Evolutionary conservation across 306 rosid genomes (phyloP), one percentile per base, ranked within the genome.

Genomic region (Leucaena leucocephala): DNA sequence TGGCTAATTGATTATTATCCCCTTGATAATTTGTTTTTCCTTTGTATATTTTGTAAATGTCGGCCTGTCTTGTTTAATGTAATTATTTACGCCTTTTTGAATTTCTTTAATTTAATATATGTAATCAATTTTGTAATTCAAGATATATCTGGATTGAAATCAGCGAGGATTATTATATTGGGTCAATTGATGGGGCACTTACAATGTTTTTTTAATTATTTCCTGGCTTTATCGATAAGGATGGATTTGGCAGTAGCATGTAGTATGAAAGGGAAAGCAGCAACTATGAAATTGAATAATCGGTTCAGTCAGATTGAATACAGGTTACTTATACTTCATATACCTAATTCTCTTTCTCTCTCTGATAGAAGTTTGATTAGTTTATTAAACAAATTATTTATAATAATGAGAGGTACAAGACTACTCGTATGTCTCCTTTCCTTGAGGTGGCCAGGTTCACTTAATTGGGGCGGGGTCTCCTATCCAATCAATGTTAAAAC

Each of bases 381-480:
- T 66, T 0, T 66, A 34, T 5, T 55, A 55, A 68, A 68, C 27
- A 65, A 6, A 71, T n/a, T 33, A 12, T 9, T 40, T 72, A 33
- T 3, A 57, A 68, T 78, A 83, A 49, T 54, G 74, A 78, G 80
- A 83, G 57, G 78, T 49, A 48, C 33, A 59, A 40, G 46, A 36
- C 35, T 65, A 58, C 1, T 76, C 16, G 62, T 17, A 46, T 59
- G 80, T 50, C 45, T 78, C 80, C 46, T 58, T 83, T 40, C 16
- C 42, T 19, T 48, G 50, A 19, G 66, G 36, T 58, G 83, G 73
- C 49, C 85, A 78, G 59, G 80, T 83, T 83, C 83, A 77, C 8
- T 76, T 76, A 79, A 81, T 77, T 69, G 54, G 22, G 13, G 3
- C 8, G 49, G 55, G 19, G 15, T 52, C 40, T 59, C 35, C 36